Evolutionary conservation across 2,329 filamentous ascomycete species (phyloP).

Genomic region (Aureobasidium sp.): DNA sequence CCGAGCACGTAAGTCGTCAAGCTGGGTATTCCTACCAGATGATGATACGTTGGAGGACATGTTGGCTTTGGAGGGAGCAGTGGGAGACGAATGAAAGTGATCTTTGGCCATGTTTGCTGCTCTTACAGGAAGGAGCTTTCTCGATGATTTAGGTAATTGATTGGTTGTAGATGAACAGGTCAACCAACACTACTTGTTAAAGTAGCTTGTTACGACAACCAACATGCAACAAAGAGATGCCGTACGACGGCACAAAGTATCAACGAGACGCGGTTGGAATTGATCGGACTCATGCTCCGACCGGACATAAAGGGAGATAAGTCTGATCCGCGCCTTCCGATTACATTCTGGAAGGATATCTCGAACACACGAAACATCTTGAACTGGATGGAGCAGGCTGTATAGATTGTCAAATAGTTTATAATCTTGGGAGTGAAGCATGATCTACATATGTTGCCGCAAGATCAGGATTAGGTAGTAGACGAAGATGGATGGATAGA

Average conservation of each 20-base stretch:
- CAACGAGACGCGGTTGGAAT: not conserved
- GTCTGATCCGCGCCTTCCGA: slow-evolving; percentile 5
- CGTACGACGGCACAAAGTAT: not conserved
- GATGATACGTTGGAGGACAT: slow-evolving; percentile 11
- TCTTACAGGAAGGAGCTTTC: not conserved
- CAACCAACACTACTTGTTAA: not conserved
- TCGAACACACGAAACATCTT: not conserved
- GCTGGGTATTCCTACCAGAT: slow-evolving; percentile 5
- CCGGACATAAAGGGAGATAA: not conserved
- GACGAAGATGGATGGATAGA: not conserved
- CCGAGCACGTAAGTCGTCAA: slow-evolving; percentile 27
- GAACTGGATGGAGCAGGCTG: too few species aligned
- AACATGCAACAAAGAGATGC: not conserved
- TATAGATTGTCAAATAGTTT: too few species aligned
- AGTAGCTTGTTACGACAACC: not conserved
- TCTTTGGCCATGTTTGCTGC: slow-evolving; percentile 16
- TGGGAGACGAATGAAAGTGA: slow-evolving; percentile 1
- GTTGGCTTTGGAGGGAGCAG: not conserved
- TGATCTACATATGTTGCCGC: not conserved
- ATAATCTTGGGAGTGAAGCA: not conserved
- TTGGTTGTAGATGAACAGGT: not conserved
- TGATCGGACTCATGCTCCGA: not conserved
- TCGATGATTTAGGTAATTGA: not conserved
- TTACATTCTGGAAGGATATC: not conserved
- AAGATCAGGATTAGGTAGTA: not conserved